These are phyloP conservation scores for Yarrowia porcina DNA, from an alignment of 805 yeast genomes.

Conservation along the genomic window DNA sequence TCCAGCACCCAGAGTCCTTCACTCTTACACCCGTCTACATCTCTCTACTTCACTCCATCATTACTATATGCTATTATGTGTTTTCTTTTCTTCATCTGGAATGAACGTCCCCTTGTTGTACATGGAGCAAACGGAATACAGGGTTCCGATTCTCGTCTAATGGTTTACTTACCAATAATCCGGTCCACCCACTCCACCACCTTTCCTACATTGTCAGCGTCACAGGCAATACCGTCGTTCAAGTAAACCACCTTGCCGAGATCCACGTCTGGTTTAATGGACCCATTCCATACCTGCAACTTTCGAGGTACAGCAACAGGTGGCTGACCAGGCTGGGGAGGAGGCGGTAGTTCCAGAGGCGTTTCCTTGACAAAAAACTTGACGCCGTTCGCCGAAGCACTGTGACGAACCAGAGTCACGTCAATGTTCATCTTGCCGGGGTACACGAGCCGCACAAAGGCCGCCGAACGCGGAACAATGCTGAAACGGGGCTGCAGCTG, in stretches of 20 bases:
- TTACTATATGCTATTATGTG: conserved; percentile 17
- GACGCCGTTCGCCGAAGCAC: not conserved
- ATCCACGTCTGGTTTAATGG: not conserved
- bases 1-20: too few relatives aligned
- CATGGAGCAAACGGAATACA: too few relatives aligned
- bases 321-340: not conserved
- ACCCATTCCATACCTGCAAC: conserved; percentile 4
- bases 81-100: not conserved
- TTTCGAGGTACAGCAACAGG: not conserved
- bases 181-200: conserved; percentile 19
- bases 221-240: conserved; percentile 12
- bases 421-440: conserved; percentile 5
- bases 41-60: not conserved
- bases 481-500: not conserved
- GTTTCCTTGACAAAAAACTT: conserved; percentile 3
- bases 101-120: conserved; percentile 8
- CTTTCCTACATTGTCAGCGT: not conserved
- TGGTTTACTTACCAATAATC: not conserved
- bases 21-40: too few relatives aligned
- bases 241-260: not conserved
- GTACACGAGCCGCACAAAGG: conserved; percentile 17
- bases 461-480: conserved; percentile 19
- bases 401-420: conserved; percentile 2
- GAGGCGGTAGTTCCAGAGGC: not conserved
- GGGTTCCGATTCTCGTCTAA: not conserved